Percentiles rank a stretch among this genome's conserved stretches.
phyloP scores from a whole-genome alignment of 139 green algal genomes.

The Micractinium conductrix region DNA sequence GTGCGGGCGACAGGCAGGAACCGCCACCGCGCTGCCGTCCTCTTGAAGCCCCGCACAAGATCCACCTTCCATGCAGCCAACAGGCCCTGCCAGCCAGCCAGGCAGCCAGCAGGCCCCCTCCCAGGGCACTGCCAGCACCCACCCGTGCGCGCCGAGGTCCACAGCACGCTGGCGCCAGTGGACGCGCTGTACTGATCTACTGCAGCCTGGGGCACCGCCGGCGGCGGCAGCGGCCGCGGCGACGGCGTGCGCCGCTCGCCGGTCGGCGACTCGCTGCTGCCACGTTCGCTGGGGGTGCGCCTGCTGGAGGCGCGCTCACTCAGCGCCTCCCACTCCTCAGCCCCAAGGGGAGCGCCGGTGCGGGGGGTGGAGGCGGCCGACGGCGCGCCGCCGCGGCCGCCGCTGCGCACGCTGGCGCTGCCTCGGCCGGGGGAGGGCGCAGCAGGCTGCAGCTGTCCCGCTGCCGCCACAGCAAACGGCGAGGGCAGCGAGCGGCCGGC shows the following conservation, averaged over 20 bases:
- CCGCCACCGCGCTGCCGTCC: no score
- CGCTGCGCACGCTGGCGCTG: neutral
- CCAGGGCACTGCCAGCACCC: no score
- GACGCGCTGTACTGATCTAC: neutral
- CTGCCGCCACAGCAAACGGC: neutral
- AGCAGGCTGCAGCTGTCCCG: neutral
- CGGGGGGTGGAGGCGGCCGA: neutral
- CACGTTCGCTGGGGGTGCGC: no score
- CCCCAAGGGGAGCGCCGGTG: neutral
- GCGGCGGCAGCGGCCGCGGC: neutral
- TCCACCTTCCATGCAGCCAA: neutral
- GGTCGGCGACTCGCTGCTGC: no score
- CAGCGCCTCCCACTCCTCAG: neutral
- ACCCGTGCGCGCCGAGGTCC: conserved; percentile 4
- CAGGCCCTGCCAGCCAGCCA: no score
- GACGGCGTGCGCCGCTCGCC: neutral
- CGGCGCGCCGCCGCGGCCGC: neutral
- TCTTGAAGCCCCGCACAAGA: no score
- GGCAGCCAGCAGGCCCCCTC: neutral
- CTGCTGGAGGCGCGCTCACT: neutral
- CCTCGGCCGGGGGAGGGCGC: neutral
- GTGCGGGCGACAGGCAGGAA: no score
- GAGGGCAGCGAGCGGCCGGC: neutral
- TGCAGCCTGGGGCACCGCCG: neutral
- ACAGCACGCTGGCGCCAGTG: neutral